These are phyloP conservation scores for Parasarocladium wereldwijsianum DNA, from an alignment of 2,329 filamentous ascomycete genomes.

Conservation along the genomic window DNA sequence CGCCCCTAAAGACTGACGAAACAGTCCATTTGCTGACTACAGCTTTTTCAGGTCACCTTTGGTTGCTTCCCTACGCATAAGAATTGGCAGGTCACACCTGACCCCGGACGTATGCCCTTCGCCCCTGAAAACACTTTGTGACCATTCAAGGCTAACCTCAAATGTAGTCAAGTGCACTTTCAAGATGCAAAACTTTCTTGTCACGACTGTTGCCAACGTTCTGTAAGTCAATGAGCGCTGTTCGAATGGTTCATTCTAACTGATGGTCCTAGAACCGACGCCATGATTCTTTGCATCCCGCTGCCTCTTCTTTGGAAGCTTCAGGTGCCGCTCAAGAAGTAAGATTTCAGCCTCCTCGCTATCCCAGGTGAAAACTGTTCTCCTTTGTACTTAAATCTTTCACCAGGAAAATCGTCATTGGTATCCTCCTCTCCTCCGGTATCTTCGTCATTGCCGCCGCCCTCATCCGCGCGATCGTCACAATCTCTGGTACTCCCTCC, in stretches of 20 bases:
- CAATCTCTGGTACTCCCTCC: constrained; percentile 10
- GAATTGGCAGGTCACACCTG: constrained; percentile 12
- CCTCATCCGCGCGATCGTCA: constrained; percentile 10
- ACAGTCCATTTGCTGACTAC: neutral
- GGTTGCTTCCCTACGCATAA: constrained; percentile 10
- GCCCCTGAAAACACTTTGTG: neutral
- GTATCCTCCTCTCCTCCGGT: constrained; percentile 12
- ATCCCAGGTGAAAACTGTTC: neutral
- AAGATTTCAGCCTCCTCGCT: neutral
- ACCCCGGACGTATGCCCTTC: constrained; percentile 7
- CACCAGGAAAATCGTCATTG: constrained; percentile 11
- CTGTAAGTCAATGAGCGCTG: neutral
- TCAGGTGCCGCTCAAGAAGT: constrained; percentile 9
- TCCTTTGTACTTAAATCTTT: too few species aligned
- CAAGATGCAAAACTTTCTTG: constrained; percentile 10
- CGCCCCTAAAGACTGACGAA: too few species aligned
- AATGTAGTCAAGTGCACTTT: constrained; percentile 9
- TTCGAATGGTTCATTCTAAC: neutral
- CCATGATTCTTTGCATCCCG: constrained; percentile 17
- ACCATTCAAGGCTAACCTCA: neutral
- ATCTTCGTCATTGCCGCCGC: constrained; percentile 14
- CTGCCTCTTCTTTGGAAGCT: constrained; percentile 17
- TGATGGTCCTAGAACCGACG: constrained; percentile 14
- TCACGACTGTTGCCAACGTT: constrained; percentile 9
- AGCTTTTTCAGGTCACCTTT: constrained; percentile 9